These are phyloP conservation scores for Diplosphaera chodatii DNA, from an alignment of 139 green algal genomes.

Conservation along the genomic window DNA sequence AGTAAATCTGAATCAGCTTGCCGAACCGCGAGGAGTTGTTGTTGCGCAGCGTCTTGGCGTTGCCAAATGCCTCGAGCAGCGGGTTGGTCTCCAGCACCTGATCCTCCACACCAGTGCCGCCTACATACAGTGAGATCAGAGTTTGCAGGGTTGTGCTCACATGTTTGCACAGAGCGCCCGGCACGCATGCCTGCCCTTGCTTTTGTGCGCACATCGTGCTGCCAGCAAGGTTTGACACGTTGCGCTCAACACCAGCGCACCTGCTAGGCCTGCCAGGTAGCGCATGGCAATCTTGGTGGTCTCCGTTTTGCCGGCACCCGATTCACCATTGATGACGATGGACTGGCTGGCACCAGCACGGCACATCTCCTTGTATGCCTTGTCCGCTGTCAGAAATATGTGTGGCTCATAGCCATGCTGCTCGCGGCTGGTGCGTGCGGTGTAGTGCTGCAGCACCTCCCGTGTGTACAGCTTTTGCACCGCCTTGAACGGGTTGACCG, in stretches of 20 bases:
- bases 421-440: constrained; percentile 6
- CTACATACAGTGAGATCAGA: too few species aligned
- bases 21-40: constrained; percentile 90
- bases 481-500: constrained; percentile 78
- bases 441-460: constrained; percentile 61
- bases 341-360: constrained; percentile 33
- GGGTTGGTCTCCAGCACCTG: constrained; percentile 82
- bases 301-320: constrained; percentile 88
- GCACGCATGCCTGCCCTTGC: too few species aligned
- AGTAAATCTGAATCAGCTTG: constrained; percentile 87
- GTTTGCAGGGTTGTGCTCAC: too few species aligned
- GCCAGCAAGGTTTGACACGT: too few species aligned
- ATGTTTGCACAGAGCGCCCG: too few species aligned
- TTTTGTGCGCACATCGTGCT: too few species aligned
- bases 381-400: constrained; percentile 74
- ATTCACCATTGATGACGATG: constrained; percentile 67
- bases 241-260: too few species aligned
- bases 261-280: constrained; percentile 75
- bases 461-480: constrained; percentile 67
- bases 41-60: constrained; percentile 92
- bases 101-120: constrained; percentile 44
- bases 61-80: constrained; percentile 92
- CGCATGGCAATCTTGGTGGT: constrained; percentile 94
- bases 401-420: constrained; percentile 46
- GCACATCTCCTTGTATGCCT: constrained; percentile 70